Evolutionary conservation across 805 yeast genomes (phyloP), one percentile per base, ranked within the genome.

Genomic region (Teunomyces aglyptinius): DNA sequence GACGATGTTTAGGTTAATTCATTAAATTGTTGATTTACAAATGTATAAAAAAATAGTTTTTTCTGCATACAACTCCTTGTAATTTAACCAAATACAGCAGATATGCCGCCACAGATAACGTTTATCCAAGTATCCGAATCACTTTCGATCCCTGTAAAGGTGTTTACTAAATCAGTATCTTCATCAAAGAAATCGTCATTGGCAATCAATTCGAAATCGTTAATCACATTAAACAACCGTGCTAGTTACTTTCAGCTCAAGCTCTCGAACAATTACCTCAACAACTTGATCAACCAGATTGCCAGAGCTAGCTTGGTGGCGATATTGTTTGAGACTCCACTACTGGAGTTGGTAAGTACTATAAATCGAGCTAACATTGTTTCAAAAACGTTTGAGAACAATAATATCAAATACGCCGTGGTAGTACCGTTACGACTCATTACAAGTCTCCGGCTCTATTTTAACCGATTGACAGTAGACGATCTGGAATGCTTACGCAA

Each of bases 81-180:
- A 24, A 24, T 31, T 31, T 7, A 10, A 31, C 15, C 33, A 29
- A n/a, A 7, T 31, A 11, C n/a, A 28, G n/a, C 19, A 29, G 12
- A 7, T 12, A 52, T 52, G 56, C 56, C 56, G 4, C 56, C 56
- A 10, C 56, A 52, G 28, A 52, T 52, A 12, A 46, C 52, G 43
- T 46, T 49, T 19, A 42, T 52, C 12, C 36, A 43, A 20, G 22
- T 50, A 2, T 36, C 44, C 10, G 26, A 24, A 15, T 26, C 35
- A 4, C 34, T 44, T 5, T 42, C 38, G 13, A 34, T 50, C 7
- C 56, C 56, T 28, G n/a, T 52, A 16, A 52, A 52, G 43, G 34
- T 52, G n/a, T 49, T 49, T 34, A 50, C 46, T 4, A 48, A 47
- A 27, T 28, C 49, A 8, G 22, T 22, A 5, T 18, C 36, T 6